Evolutionary conservation across 306 rosid species (phyloP).

Genomic region (Canavalia ensiformis): DNA sequence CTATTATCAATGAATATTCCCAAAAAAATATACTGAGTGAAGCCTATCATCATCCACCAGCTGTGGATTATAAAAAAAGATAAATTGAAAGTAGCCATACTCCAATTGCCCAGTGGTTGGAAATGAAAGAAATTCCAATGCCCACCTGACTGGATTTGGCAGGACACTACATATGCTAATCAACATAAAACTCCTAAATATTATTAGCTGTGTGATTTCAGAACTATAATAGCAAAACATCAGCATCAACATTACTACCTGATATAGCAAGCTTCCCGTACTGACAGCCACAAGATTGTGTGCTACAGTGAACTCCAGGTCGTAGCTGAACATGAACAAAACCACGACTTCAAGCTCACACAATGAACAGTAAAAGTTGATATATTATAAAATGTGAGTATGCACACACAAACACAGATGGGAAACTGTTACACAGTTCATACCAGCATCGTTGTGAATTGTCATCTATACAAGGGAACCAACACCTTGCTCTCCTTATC

Average conservation of each 20-base stretch:
- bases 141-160: not conserved
- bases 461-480: constrained; percentile 98
- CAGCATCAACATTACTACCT: constrained; percentile 66
- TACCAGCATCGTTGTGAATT: constrained; percentile 91
- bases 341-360: constrained; percentile 34
- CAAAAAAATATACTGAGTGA: constrained; percentile 8
- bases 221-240: constrained; percentile 31
- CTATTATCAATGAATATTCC: not conserved
- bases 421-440: constrained; percentile 30
- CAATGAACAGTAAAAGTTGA: not conserved
- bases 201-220: constrained; percentile 33
- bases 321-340: constrained; percentile 72
- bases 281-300: constrained; percentile 91
- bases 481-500: constrained; percentile 90
- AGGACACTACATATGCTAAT: not conserved
- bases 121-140: constrained; percentile 1
- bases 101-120: not conserved
- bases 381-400: not conserved
- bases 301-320: constrained; percentile 95
- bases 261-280: constrained; percentile 83
- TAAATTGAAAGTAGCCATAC: not conserved
- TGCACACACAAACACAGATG: constrained; percentile 4
- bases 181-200: constrained; percentile 12
- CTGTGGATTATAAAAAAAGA: not conserved
- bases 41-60: constrained; percentile 26